phyloP scores from a whole-genome alignment of 192 early-diverging fungal species.

The Chytriomyces sp. region DNA sequence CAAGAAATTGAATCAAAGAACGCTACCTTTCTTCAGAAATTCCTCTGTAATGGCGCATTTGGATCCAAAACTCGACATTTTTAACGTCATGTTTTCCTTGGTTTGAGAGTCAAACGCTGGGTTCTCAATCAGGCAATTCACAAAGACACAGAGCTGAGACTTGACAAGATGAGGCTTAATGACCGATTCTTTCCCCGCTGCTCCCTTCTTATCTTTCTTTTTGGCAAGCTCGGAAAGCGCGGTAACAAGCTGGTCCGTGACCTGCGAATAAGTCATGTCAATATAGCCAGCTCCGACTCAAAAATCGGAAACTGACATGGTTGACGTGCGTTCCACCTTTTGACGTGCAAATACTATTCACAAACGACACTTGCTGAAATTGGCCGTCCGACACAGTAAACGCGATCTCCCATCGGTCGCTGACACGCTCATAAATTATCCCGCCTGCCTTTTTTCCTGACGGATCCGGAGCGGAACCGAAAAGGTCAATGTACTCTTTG shows the following conservation, averaged over 20 bases:
- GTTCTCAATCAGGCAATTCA: slow-evolving; percentile 93
- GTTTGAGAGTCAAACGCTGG: slow-evolving; percentile 97
- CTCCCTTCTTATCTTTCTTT: slow-evolving; percentile 70
- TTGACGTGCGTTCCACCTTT: slow-evolving; percentile 92
- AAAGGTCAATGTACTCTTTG: slow-evolving; percentile 88
- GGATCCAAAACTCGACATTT: slow-evolving; percentile 74
- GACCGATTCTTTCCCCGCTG: slow-evolving; percentile 47
- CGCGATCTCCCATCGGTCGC: slow-evolving; percentile 90
- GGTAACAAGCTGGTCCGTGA: slow-evolving; percentile 72
- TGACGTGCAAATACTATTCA: slow-evolving; percentile 93
- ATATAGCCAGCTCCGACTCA: slow-evolving; percentile 46
- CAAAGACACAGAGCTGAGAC: slow-evolving; percentile 89
- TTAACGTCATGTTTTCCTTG: slow-evolving; percentile 91
- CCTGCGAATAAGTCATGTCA: background rate
- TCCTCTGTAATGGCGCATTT: slow-evolving; percentile 73
- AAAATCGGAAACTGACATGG: slow-evolving; percentile 76
- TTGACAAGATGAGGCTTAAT: slow-evolving; percentile 86
- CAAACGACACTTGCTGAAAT: slow-evolving; percentile 95
- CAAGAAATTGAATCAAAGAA: background rate
- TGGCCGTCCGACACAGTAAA: slow-evolving; percentile 92
- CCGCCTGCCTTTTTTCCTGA: slow-evolving; percentile 18
- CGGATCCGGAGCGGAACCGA: slow-evolving; percentile 41
- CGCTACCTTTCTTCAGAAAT: slow-evolving; percentile 74
- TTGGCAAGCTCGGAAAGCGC: slow-evolving; percentile 68
- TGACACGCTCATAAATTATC: slow-evolving; percentile 72